phyloP scores from a whole-genome alignment of 495 filamentous ascomycete genomes.

The Oleoguttula mirabilis region DNA sequence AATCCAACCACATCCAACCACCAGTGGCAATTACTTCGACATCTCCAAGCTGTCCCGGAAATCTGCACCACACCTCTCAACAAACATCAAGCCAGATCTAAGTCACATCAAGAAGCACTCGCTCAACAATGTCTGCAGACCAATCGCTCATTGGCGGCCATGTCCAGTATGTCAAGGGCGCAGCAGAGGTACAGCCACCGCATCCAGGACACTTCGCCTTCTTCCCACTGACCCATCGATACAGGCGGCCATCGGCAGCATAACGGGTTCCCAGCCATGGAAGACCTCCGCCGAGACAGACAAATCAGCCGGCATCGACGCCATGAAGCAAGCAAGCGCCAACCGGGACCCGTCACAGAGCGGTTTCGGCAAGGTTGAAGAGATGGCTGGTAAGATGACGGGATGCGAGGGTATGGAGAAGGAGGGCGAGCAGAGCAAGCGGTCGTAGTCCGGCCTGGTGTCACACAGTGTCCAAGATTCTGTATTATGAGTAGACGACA shows the following conservation, averaged over 20 bases:
- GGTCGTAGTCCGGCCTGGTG: not conserved
- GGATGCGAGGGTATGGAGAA: constrained; percentile 33
- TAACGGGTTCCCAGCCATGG: constrained; percentile 28
- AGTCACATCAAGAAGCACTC: too few relatives aligned
- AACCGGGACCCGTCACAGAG: constrained; percentile 21
- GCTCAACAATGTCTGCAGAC: constrained; percentile 22
- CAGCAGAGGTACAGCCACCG: constrained; percentile 24
- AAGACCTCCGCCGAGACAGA: constrained; percentile 24
- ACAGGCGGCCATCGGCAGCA: constrained; percentile 26
- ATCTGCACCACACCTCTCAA: too few relatives aligned
- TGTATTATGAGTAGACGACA: not conserved
- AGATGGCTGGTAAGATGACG: constrained; percentile 26
- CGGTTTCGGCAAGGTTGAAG: constrained; percentile 30
- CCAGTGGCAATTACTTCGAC: too few relatives aligned
- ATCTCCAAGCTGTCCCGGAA: too few relatives aligned
- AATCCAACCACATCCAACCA: too few relatives aligned
- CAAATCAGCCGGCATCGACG: constrained; percentile 26
- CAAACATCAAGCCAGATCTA: too few relatives aligned
- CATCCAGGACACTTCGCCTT: not conserved
- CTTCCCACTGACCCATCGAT: constrained; percentile 4
- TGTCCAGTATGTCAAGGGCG: constrained; percentile 31
- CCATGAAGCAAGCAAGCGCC: constrained; percentile 29
- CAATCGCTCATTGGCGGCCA: constrained; percentile 26
- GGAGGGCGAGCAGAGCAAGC: constrained; percentile 28
- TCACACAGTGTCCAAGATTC: not conserved